Percentiles rank a stretch among this genome's conserved stretches.
Evolutionary conservation across 1,139 yeast genomes (phyloP).

Genomic region (Zygosaccharomyces pseudobailii): DNA sequence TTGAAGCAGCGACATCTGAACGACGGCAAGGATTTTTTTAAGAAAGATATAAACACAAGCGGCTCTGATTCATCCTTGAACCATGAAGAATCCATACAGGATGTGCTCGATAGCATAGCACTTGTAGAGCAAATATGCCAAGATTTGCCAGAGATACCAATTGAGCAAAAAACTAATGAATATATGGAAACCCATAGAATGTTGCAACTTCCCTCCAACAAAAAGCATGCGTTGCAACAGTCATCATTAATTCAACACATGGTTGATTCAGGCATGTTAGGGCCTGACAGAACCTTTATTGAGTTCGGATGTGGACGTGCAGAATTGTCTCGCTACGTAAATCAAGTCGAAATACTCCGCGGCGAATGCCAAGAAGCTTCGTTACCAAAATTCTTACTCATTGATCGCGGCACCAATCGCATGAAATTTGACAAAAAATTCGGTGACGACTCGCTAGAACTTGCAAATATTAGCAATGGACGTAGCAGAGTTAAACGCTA

Average conservation of each 20-base stretch:
- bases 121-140: constrained; percentile 31
- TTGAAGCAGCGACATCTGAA: constrained; percentile 40
- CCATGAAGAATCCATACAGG: neutral
- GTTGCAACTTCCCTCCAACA: constrained; percentile 47
- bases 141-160: constrained; percentile 18
- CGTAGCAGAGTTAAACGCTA: constrained; percentile 29
- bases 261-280: constrained; percentile 41
- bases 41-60: constrained; percentile 20
- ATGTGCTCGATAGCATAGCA: constrained; percentile 34
- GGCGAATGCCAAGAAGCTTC: neutral
- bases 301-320: constrained; percentile 94
- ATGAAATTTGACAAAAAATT: constrained; percentile 75
- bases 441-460: constrained; percentile 43
- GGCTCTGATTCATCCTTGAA: neutral
- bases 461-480: constrained; percentile 15
- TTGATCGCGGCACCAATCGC: constrained; percentile 75
- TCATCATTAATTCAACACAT: constrained; percentile 74
- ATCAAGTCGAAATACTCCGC: constrained; percentile 19
- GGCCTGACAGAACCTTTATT: constrained; percentile 41
- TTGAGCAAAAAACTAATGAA: constrained; percentile 25
- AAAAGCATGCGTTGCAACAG: constrained; percentile 80
- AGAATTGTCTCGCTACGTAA: constrained; percentile 66
- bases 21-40: constrained; percentile 27
- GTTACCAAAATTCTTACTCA: constrained; percentile 47
- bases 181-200: constrained; percentile 33